Conservation (phyloP, 441 rosid species). For the Euphorbia celastroides region DNA sequence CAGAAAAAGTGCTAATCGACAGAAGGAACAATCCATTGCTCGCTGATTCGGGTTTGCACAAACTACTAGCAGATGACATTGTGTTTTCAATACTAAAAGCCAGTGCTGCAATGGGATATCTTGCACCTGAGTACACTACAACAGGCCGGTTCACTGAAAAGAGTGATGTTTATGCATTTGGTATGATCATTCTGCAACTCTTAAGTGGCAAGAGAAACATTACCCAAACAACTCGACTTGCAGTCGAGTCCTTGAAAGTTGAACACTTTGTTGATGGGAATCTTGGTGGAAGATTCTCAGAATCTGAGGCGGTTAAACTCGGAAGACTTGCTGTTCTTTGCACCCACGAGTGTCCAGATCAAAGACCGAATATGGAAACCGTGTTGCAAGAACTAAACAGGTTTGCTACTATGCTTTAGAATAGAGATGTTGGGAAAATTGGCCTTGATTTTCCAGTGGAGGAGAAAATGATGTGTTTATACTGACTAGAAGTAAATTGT, state of each 20-base stretch:
- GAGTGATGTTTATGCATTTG: constrained; percentile 85
- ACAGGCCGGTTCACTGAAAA: constrained; percentile 91
- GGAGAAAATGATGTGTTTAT: constrained; percentile 15
- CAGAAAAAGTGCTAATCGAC: constrained; percentile 70
- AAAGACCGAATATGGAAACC: constrained; percentile 62
- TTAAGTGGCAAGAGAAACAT: constrained; percentile 67
- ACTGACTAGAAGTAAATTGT: constrained; percentile 20
- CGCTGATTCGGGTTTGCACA: constrained; percentile 74
- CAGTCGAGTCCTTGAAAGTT: constrained; percentile 44
- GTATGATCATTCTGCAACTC: constrained; percentile 64
- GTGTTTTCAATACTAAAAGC: constrained; percentile 84
- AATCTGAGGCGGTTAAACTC: constrained; percentile 56
- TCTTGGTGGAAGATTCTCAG: constrained; percentile 48
- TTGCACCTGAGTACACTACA: constrained; percentile 85
- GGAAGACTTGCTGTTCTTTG: constrained; percentile 60
- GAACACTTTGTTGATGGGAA: constrained; percentile 62
- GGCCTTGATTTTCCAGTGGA: constrained; percentile 27
- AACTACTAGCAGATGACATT: constrained; percentile 85
- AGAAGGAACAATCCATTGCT: constrained; percentile 55
- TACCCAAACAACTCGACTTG: constrained; percentile 36
- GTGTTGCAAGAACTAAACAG: constrained; percentile 53
- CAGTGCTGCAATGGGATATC: constrained; percentile 96
- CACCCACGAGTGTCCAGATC: constrained; percentile 62
- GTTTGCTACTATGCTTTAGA: constrained; percentile 22
- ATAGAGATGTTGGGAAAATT: neutral